phyloP scores from a whole-genome alignment of 23 red algal genomes.

The Porphyridium purpureum region DNA sequence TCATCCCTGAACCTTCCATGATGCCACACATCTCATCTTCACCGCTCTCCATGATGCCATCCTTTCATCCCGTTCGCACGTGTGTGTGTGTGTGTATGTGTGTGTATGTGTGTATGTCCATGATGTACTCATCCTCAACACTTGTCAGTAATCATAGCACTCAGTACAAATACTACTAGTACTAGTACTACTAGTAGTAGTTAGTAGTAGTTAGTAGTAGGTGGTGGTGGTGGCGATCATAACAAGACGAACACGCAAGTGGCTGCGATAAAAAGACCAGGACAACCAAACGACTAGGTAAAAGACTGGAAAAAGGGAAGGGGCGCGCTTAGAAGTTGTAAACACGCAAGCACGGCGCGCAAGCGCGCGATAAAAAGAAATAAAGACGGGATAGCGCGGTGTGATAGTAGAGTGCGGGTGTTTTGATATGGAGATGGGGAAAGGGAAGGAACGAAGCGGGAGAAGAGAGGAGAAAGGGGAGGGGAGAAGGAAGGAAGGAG shows the following conservation, averaged over 20 bases:
- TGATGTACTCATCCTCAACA: no score
- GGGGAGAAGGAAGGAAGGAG: not conserved
- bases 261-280: not conserved
- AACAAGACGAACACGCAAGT: not conserved
- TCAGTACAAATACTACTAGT: no score
- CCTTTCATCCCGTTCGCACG: no score
- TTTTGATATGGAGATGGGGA: not conserved
- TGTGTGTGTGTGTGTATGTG: no score
- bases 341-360: slow-evolving; percentile 1
- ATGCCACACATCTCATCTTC: no score
- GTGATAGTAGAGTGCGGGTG: not conserved
- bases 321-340: not conserved
- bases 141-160: no score
- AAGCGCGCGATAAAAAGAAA: slow-evolving; percentile 4
- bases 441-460: not conserved
- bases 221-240: not conserved
- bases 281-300: not conserved
- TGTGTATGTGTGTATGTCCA: no score
- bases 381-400: not conserved
- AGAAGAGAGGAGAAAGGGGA: not conserved
- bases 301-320: slow-evolving; percentile 4
- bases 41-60: no score
- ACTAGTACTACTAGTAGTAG: no score
- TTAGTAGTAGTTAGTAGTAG: not conserved
- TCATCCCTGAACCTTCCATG: no score